Conservation (phyloP, 176 grass and related monocot species). For the Aegilops longissima region DNA sequence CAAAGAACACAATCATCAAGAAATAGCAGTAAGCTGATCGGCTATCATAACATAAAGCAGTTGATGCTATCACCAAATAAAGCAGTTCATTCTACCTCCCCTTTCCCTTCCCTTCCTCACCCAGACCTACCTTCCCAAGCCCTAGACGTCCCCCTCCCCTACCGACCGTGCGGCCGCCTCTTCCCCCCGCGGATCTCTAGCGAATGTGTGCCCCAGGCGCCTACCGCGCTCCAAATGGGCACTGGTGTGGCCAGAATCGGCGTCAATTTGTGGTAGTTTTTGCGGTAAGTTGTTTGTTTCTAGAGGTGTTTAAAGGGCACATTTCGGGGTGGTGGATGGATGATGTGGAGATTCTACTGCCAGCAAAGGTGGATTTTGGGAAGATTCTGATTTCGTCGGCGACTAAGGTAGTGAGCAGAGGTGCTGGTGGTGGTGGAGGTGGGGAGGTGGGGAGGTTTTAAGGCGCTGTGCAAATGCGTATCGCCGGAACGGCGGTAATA, state of each 20-base stretch:
- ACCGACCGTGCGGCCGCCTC: slow-evolving; percentile 14
- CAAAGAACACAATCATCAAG: neutral
- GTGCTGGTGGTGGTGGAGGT: neutral
- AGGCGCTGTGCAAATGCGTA: slow-evolving; percentile 38
- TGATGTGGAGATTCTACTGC: slow-evolving; percentile 69
- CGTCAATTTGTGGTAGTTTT: slow-evolving; percentile 21
- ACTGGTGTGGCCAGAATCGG: slow-evolving; percentile 26
- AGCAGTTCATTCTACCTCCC: neutral
- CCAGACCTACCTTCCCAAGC: slow-evolving; percentile 43
- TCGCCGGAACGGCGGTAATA: slow-evolving; percentile 35
- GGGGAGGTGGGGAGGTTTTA: slow-evolving; percentile 31
- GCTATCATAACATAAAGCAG: neutral
- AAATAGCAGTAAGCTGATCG: neutral
- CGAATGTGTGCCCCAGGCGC: slow-evolving; percentile 4
- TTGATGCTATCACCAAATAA: neutral
- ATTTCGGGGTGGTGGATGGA: slow-evolving; percentile 52
- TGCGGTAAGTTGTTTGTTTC: neutral
- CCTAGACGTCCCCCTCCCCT: slow-evolving; percentile 47
- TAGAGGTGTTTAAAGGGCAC: neutral
- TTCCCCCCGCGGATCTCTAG: slow-evolving; percentile 27
- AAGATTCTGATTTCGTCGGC: slow-evolving; percentile 38
- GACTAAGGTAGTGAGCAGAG: slow-evolving; percentile 43
- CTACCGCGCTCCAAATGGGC: slow-evolving; percentile 27
- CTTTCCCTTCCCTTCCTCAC: slow-evolving; percentile 57
- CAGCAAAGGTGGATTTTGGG: slow-evolving; percentile 58